phyloP scores from a whole-genome alignment of 257 asterid genomes.

The Solanum etuberosum region DNA sequence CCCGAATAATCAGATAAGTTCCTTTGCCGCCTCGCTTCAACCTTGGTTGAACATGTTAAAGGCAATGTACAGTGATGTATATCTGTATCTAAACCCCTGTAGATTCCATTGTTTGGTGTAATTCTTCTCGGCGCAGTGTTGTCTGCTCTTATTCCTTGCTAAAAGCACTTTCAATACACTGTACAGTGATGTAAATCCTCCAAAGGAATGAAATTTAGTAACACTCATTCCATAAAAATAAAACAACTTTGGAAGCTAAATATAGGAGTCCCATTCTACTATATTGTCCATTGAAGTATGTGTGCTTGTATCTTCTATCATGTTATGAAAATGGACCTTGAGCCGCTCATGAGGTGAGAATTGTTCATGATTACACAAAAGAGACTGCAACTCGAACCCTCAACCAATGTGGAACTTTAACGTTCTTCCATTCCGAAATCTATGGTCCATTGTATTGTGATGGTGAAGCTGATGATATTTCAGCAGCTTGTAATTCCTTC shows the following conservation, averaged over 20 bases:
- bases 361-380: not conserved
- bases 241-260: not conserved
- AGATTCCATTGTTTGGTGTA: not conserved
- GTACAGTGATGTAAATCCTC: slow-evolving; percentile 16
- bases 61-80: slow-evolving; percentile 33
- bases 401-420: not conserved
- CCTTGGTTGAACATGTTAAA: slow-evolving; percentile 22
- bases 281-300: not conserved
- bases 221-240: not conserved
- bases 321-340: not conserved
- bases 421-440: not conserved
- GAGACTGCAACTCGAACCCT: not conserved
- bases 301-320: not conserved
- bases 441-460: not conserved
- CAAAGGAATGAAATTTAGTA: not conserved
- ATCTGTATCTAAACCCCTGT: not conserved
- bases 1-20: slow-evolving; percentile 33
- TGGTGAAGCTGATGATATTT: not conserved
- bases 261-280: not conserved
- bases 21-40: slow-evolving; percentile 1
- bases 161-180: not conserved
- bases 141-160: not conserved
- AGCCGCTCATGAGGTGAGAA: not conserved
- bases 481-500: not conserved
- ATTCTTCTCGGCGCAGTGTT: not conserved